phyloP scores from a whole-genome alignment of 768 basidiomycete genomes.

The Gloeopeniophorella convolvens region DNA sequence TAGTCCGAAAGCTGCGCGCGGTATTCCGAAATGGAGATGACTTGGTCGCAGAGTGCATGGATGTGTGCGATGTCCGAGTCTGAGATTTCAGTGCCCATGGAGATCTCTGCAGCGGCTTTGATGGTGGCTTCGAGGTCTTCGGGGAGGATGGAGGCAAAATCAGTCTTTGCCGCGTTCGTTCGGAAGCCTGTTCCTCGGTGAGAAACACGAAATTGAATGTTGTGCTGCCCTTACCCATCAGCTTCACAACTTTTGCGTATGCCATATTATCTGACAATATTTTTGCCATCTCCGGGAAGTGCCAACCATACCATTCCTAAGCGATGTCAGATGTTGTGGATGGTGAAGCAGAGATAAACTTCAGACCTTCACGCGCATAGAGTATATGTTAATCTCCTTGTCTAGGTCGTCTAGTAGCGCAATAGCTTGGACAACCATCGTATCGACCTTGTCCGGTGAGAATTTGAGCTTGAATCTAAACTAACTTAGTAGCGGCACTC shows the following conservation, averaged over 20 bases:
- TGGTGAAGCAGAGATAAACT: not conserved
- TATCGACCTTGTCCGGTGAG: conserved; percentile 99
- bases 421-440: conserved; percentile 99
- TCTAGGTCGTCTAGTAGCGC: conserved; percentile 96
- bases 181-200: conserved; percentile 63
- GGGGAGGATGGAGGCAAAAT: conserved; percentile 85
- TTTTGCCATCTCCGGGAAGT: conserved; percentile 99
- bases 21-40: conserved; percentile 94
- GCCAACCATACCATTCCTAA: conserved; percentile 99
- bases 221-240: conserved; percentile 60
- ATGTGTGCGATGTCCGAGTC: conserved; percentile 97
- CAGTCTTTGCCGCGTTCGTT: conserved; percentile 82
- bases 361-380: conserved; percentile 93
- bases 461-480: conserved; percentile 96
- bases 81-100: conserved; percentile 99
- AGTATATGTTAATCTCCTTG: conserved; percentile 99
- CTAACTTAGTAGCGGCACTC: not conserved
- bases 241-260: conserved; percentile 88
- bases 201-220: not conserved
- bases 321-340: not conserved
- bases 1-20: conserved; percentile 94
- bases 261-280: conserved; percentile 96
- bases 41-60: conserved; percentile 94
- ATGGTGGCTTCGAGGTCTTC: conserved; percentile 95
- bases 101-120: conserved; percentile 94